Percentiles rank a stretch among this genome's conserved stretches.
phyloP scores from a whole-genome alignment of 352 stramenopile genomes.

The Blastocystis sp. region DNA sequence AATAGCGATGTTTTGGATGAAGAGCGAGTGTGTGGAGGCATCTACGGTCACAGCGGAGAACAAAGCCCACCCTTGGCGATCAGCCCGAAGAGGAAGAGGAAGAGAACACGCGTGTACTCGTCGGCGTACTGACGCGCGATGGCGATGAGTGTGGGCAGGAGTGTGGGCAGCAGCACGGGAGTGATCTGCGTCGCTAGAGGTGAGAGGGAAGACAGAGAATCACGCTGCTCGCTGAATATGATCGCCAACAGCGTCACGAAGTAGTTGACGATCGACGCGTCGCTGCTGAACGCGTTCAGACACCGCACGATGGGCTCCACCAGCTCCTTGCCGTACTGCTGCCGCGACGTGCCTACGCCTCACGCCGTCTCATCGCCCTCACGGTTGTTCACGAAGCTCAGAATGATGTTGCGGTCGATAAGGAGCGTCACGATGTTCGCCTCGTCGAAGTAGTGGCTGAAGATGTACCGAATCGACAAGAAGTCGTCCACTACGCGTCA shows the following conservation, averaged over 20 bases:
- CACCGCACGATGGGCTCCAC: neutral
- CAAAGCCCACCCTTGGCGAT: neutral
- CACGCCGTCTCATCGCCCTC: too few species aligned
- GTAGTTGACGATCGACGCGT: conserved; percentile 3
- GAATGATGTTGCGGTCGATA: neutral
- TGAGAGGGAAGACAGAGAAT: neutral
- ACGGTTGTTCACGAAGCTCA: conserved; percentile 32
- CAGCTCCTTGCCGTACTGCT: conserved; percentile 1
- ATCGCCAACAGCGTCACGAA: conserved; percentile 37
- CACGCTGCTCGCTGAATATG: neutral
- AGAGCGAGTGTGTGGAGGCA: neutral
- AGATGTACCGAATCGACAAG: conserved; percentile 40
- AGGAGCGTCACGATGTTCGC: neutral
- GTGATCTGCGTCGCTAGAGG: neutral
- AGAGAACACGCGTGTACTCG: neutral
- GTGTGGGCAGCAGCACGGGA: neutral
- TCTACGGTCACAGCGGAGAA: neutral
- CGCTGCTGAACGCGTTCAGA: conserved; percentile 19
- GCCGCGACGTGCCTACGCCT: neutral
- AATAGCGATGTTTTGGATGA: conserved; percentile 49
- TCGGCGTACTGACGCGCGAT: neutral
- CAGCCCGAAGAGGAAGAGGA: neutral
- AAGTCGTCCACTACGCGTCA: conserved; percentile 20
- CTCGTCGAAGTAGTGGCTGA: conserved; percentile 42
- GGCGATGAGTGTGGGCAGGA: neutral